phyloP scores from a whole-genome alignment of 169 alveolate species.

The Plasmodium billcollinsi region DNA sequence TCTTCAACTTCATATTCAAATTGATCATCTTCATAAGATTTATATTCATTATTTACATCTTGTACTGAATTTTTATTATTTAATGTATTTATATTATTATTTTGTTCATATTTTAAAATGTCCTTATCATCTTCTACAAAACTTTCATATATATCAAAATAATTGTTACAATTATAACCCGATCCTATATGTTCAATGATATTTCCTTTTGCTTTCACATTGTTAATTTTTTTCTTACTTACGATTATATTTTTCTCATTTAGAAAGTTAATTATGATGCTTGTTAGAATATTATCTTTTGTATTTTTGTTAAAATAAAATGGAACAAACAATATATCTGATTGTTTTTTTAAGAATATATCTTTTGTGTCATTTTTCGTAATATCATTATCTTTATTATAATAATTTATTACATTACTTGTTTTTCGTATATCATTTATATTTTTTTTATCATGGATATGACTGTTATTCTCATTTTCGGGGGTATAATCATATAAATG shows the following conservation, averaged over 20 bases:
- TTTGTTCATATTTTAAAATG: slow-evolving; percentile 68
- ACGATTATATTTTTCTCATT: slow-evolving; percentile 21
- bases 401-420: not conserved
- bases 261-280: slow-evolving; percentile 48
- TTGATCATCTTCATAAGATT: slow-evolving; percentile 16
- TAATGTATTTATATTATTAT: slow-evolving; percentile 9
- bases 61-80: slow-evolving; percentile 9
- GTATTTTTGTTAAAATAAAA: slow-evolving; percentile 74
- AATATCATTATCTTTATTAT: not conserved
- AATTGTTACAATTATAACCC: slow-evolving; percentile 68
- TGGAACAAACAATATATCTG: slow-evolving; percentile 41
- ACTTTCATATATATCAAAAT: slow-evolving; percentile 54
- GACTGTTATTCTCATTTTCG: no score
- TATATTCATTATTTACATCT: not conserved
- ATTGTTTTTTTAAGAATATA: not conserved
- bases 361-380: slow-evolving; percentile 1
- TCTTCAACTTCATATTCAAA: slow-evolving; percentile 11
- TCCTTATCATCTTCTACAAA: slow-evolving; percentile 73
- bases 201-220: slow-evolving; percentile 6
- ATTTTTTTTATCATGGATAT: no score
- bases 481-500: no score
- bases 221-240: slow-evolving; percentile 17
- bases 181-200: slow-evolving; percentile 42
- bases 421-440: not conserved
- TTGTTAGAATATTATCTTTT: slow-evolving; percentile 68